These are phyloP conservation scores for Picea sitchensis DNA, from an alignment of 75 land plant genomes.

Conservation along the genomic window DNA sequence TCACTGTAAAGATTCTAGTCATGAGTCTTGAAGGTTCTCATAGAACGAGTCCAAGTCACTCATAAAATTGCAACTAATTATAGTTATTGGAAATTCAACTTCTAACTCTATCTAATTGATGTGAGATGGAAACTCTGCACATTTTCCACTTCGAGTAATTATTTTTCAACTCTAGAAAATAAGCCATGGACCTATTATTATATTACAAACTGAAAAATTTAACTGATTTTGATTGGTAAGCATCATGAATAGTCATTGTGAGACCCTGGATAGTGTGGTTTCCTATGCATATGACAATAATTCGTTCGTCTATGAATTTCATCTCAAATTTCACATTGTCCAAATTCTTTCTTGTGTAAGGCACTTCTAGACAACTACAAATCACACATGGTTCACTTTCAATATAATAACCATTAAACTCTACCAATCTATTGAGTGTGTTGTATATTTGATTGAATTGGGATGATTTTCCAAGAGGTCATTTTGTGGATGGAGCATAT, in stretches of 20 bases:
- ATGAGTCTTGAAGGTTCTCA: slow-evolving; percentile 44
- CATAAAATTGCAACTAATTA: slow-evolving; percentile 47
- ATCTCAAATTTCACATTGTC: slow-evolving; percentile 93
- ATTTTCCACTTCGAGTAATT: slow-evolving; percentile 97
- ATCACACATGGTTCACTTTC: slow-evolving; percentile 99
- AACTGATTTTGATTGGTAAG: slow-evolving; percentile 90
- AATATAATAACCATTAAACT: slow-evolving; percentile 98
- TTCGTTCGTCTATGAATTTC: slow-evolving; percentile 93
- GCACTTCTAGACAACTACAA: slow-evolving; percentile 94
- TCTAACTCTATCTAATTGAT: slow-evolving; percentile 65
- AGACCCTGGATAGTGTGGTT: slow-evolving; percentile 94
- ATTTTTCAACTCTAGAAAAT: slow-evolving; percentile 92
- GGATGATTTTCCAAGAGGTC: slow-evolving; percentile 99
- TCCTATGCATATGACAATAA: slow-evolving; percentile 95
- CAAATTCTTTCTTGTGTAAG: slow-evolving; percentile 91
- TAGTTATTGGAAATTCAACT: slow-evolving; percentile 42
- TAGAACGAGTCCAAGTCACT: slow-evolving; percentile 95
- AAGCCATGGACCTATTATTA: slow-evolving; percentile 93
- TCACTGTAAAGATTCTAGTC: slow-evolving; percentile 38
- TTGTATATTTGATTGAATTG: slow-evolving; percentile 86
- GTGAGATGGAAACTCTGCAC: slow-evolving; percentile 91
- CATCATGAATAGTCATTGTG: slow-evolving; percentile 98
- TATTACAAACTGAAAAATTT: slow-evolving; percentile 94
- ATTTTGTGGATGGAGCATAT: slow-evolving; percentile 85
- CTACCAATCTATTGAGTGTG: slow-evolving; percentile 84